These are phyloP conservation scores for Pseudonectria foliicola DNA, from an alignment of 2,329 filamentous ascomycete genomes.

Conservation along the genomic window DNA sequence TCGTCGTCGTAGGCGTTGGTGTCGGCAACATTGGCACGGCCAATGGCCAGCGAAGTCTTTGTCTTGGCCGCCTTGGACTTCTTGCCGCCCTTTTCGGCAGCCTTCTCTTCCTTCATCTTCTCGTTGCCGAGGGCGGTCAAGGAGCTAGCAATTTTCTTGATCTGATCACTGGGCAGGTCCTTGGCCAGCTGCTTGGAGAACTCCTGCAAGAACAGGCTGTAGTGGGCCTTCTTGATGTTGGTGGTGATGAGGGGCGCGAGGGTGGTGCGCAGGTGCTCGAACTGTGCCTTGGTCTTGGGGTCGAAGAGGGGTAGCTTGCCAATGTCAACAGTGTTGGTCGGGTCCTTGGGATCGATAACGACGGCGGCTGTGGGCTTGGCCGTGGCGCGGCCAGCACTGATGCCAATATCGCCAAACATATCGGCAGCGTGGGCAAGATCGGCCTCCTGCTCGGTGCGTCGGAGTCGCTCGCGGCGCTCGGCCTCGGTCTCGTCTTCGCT, in stretches of 20 bases:
- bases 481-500: slow-evolving; percentile 67
- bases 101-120: slow-evolving; percentile 98
- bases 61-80: slow-evolving; percentile 96
- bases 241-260: slow-evolving; percentile 69
- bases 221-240: slow-evolving; percentile 84
- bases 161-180: slow-evolving; percentile 83
- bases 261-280: slow-evolving; percentile 68
- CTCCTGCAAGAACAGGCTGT: slow-evolving; percentile 82
- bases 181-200: slow-evolving; percentile 81
- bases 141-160: slow-evolving; percentile 88
- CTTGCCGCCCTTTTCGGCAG: slow-evolving; percentile 87
- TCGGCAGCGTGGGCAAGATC: slow-evolving; percentile 88
- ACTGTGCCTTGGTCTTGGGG: slow-evolving; percentile 79
- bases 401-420: slow-evolving; percentile 71
- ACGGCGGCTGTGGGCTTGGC: slow-evolving; percentile 60
- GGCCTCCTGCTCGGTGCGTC: slow-evolving; percentile 74
- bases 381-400: slow-evolving; percentile 58
- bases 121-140: slow-evolving; percentile 91
- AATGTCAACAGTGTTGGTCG: slow-evolving; percentile 74
- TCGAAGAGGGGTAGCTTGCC: slow-evolving; percentile 78
- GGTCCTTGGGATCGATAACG: slow-evolving; percentile 63
- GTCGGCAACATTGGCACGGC: slow-evolving; percentile 57
- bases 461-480: slow-evolving; percentile 66
- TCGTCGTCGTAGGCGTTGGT: slow-evolving; percentile 74
- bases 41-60: slow-evolving; percentile 73